phyloP scores from a whole-genome alignment of 2,329 filamentous ascomycete species.

The Zasmidium angulare region DNA sequence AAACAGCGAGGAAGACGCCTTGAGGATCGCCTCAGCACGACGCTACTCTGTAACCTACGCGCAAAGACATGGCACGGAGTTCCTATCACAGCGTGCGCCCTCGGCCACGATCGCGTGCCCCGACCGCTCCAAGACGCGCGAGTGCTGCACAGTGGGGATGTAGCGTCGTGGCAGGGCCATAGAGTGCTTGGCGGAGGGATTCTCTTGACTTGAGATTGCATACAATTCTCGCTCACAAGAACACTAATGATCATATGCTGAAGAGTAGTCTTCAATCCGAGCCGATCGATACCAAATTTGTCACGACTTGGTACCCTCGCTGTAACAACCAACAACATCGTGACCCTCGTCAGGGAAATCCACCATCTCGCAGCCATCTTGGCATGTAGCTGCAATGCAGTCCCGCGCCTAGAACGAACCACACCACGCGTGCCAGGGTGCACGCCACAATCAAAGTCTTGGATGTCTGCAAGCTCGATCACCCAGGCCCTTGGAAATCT shows the following conservation, averaged over 20 bases:
- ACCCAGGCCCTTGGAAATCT: conserved; percentile 3
- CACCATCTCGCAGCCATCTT: neutral
- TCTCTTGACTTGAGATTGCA: too few species aligned
- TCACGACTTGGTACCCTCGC: too few species aligned
- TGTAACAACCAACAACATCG: too few species aligned
- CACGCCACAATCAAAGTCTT: conserved; percentile 2
- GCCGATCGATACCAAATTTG: neutral
- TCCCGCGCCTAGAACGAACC: conserved; percentile 1
- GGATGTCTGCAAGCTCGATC: neutral
- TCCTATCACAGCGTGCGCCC: neutral
- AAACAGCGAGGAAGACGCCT: neutral
- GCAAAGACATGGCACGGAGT: neutral
- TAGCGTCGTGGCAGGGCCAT: neutral
- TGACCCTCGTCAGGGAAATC: too few species aligned
- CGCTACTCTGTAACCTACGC: neutral
- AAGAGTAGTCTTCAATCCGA: too few species aligned
- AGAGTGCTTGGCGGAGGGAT: neutral
- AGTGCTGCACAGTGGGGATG: neutral
- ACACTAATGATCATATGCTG: too few species aligned
- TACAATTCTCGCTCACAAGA: neutral
- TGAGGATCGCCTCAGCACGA: neutral
- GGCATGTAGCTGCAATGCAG: neutral
- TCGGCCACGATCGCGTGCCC: neutral
- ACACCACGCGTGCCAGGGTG: neutral
- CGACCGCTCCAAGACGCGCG: neutral